phyloP scores from a whole-genome alignment of 257 asterid species.

The Solanum tacnaense region DNA sequence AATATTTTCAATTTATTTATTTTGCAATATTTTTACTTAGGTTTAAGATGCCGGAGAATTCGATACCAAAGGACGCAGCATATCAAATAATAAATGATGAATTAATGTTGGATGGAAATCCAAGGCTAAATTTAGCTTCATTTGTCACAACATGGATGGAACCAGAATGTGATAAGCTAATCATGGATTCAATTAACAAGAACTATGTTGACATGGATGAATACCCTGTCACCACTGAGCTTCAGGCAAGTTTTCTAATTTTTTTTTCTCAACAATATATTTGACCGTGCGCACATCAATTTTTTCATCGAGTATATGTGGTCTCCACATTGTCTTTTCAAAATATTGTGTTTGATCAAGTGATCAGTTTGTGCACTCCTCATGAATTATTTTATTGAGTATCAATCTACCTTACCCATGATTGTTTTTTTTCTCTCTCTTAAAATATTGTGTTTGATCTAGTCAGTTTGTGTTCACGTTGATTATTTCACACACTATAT shows the following conservation, averaged over 20 bases:
- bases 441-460: neutral
- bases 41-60: conserved; percentile 10
- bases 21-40: neutral
- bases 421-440: neutral
- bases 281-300: neutral
- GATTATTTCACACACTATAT: no score
- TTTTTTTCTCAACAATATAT: neutral
- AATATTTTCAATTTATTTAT: neutral
- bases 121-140: conserved; percentile 17
- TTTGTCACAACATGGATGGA: conserved; percentile 26
- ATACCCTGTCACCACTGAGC: conserved; percentile 21
- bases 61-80: conserved; percentile 22
- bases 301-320: neutral
- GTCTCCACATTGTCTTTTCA: neutral
- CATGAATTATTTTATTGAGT: neutral
- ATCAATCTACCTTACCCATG: neutral
- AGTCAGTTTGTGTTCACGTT: neutral
- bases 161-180: conserved; percentile 24
- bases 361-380: no score
- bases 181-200: conserved; percentile 16
- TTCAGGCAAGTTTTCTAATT: neutral
- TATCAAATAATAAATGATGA: conserved; percentile 20
- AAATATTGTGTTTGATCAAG: neutral
- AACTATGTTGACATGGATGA: conserved; percentile 25
- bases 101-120: conserved; percentile 20